These are phyloP conservation scores for Pezicula neosporulosa DNA, from an alignment of 2,329 filamentous ascomycete genomes.

Conservation along the genomic window DNA sequence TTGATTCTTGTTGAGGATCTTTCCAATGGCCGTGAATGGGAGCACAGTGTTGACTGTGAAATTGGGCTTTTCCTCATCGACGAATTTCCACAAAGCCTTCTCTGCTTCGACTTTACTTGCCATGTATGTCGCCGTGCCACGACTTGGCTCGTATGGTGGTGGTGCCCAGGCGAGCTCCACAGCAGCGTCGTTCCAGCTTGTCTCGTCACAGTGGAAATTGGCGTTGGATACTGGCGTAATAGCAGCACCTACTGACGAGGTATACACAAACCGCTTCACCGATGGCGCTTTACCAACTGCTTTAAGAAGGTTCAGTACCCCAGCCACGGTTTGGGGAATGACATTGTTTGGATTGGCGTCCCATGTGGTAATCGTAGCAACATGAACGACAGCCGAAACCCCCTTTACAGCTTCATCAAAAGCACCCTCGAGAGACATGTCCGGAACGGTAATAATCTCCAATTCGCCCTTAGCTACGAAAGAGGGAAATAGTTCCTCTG, in stretches of 20 bases:
- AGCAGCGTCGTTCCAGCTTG: constrained; percentile 33
- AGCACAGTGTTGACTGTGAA: constrained; percentile 25
- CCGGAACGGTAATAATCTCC: constrained; percentile 34
- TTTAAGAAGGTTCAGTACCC: constrained; percentile 34
- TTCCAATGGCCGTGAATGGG: constrained; percentile 14
- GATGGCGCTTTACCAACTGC: constrained; percentile 36
- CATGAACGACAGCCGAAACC: constrained; percentile 40
- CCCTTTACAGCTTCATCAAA: constrained; percentile 38
- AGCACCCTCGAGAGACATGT: constrained; percentile 32
- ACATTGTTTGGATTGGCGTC: constrained; percentile 37
- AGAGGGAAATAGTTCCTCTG: constrained; percentile 28
- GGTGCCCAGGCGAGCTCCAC: constrained; percentile 32
- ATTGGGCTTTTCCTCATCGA: constrained; percentile 26
- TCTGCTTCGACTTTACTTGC: constrained; percentile 38
- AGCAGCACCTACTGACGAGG: constrained; percentile 26
- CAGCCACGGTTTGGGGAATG: constrained; percentile 35
- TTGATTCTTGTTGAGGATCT: constrained; percentile 9
- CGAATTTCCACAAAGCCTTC: constrained; percentile 35
- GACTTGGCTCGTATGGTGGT: constrained; percentile 25
- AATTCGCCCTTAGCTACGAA: constrained; percentile 29
- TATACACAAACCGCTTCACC: constrained; percentile 38
- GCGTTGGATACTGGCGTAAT: constrained; percentile 17
- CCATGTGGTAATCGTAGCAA: constrained; percentile 38
- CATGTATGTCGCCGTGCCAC: constrained; percentile 26
- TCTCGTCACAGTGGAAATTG: constrained; percentile 17